phyloP scores from a whole-genome alignment of 208 protist species.

The Leptomonas pyrrhocoris region DNA sequence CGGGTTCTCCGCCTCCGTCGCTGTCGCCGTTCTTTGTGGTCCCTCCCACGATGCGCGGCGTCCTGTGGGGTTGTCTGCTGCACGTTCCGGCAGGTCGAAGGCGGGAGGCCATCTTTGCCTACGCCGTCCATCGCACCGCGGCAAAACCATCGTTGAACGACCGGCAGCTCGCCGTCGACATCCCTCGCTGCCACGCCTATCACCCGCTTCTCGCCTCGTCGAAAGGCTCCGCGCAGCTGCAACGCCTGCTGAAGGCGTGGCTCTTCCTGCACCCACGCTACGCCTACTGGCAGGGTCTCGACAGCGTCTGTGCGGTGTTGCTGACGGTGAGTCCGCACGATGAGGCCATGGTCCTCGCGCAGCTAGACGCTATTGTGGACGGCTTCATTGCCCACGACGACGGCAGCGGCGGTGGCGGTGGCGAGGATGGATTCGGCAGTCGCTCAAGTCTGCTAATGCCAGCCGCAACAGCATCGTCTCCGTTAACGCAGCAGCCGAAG shows the following conservation, averaged over 20 bases:
- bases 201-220: slow-evolving; percentile 80
- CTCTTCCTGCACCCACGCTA: slow-evolving; percentile 41
- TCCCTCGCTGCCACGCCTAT: slow-evolving; percentile 95
- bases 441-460: slow-evolving; percentile 10
- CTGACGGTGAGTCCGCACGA: slow-evolving; percentile 60
- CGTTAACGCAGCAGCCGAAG: not conserved
- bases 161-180: slow-evolving; percentile 93
- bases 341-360: slow-evolving; percentile 84
- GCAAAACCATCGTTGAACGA: slow-evolving; percentile 46
- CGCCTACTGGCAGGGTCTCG: slow-evolving; percentile 94
- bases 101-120: slow-evolving; percentile 30
- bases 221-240: slow-evolving; percentile 74
- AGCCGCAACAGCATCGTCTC: not conserved
- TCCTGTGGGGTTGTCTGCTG: slow-evolving; percentile 90
- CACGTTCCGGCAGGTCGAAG: slow-evolving; percentile 48
- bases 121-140: slow-evolving; percentile 22
- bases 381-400: slow-evolving; percentile 82
- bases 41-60: slow-evolving; percentile 79
- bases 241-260: slow-evolving; percentile 86
- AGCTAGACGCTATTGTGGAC: slow-evolving; percentile 78
- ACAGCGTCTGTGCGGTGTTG: slow-evolving; percentile 92
- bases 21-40: slow-evolving; percentile 40
- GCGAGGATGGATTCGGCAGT: slow-evolving; percentile 4
- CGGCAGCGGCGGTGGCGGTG: slow-evolving; percentile 38
- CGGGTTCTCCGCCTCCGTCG: not conserved